Percentiles rank a stretch among this genome's conserved stretches.
Evolutionary conservation across 148 eudicot genomes (phyloP).

Genomic region (Amaranthus cruentus): DNA sequence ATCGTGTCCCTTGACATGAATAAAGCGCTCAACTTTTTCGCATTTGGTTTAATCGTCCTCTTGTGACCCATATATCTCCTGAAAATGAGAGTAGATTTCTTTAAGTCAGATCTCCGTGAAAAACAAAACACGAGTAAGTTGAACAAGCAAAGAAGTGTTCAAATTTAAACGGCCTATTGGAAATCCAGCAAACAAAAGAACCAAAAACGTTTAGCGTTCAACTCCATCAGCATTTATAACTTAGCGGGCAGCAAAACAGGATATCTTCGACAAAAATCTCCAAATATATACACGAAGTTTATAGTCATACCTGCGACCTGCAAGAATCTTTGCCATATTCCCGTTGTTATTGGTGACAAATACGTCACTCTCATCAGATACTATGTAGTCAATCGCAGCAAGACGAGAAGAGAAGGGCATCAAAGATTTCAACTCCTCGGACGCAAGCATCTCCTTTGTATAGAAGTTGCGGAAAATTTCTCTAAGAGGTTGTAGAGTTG

Average conservation of each 20-base stretch:
- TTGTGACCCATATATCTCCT: slow-evolving; percentile 98
- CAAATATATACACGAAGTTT: not conserved
- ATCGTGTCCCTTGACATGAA: slow-evolving; percentile 51
- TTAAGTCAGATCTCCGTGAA: slow-evolving; percentile 4
- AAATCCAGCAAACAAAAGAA: not conserved
- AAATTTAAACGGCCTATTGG: not conserved
- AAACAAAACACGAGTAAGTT: not conserved
- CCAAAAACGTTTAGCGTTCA: not conserved
- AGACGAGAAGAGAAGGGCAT: slow-evolving; percentile 85
- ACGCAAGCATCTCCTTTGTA: slow-evolving; percentile 84
- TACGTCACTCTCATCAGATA: slow-evolving; percentile 92
- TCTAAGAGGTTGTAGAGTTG: slow-evolving; percentile 75
- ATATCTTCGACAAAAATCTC: not conserved
- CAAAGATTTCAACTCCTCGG: slow-evolving; percentile 62
- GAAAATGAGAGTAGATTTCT: not conserved
- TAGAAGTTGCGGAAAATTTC: slow-evolving; percentile 89
- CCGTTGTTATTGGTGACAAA: slow-evolving; percentile 95
- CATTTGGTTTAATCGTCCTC: slow-evolving; percentile 85
- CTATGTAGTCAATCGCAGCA: slow-evolving; percentile 95
- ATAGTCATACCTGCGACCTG: slow-evolving; percentile 75
- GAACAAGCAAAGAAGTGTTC: not conserved
- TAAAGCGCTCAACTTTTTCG: slow-evolving; percentile 72
- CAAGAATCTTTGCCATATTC: slow-evolving; percentile 96
- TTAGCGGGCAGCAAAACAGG: not conserved
- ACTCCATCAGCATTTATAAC: slow-evolving; percentile 2